Evolutionary conservation across 139 green algal genomes (phyloP).

Genomic region (Diplosphaera chodatii): DNA sequence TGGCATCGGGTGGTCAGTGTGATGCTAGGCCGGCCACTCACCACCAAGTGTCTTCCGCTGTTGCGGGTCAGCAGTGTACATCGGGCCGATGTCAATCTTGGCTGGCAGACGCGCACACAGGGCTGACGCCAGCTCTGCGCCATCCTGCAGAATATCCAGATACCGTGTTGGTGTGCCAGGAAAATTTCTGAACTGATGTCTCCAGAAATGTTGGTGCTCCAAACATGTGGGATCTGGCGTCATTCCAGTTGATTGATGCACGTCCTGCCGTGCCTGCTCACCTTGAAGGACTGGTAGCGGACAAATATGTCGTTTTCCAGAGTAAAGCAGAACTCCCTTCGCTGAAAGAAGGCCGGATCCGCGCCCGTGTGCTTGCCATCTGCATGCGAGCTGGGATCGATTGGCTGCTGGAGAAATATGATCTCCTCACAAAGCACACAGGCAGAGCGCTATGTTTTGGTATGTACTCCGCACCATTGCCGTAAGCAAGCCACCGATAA

Average conservation of each 20-base stretch:
- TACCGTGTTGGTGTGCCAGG: background rate
- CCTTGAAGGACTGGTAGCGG: conserved; percentile 96
- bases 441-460: no score
- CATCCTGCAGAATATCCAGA: conserved; percentile 45
- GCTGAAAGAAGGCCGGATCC: conserved; percentile 65
- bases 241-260: no score
- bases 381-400: conserved; percentile 10
- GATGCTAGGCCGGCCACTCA: no score
- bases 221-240: background rate
- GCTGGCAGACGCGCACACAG: conserved; percentile 67
- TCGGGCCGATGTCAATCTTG: conserved; percentile 98
- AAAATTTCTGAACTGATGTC: no score
- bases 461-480: no score
- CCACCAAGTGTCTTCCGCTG: conserved; percentile 56
- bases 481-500: conserved; percentile 85
- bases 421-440: no score
- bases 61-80: conserved; percentile 90
- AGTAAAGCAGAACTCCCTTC: conserved; percentile 97
- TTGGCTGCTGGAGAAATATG: no score
- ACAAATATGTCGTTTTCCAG: conserved; percentile 96
- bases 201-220: no score
- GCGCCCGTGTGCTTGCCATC: conserved; percentile 70
- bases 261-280: conserved; percentile 10
- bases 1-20: no score
- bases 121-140: conserved; percentile 55